Conservation (phyloP, 768 basidiomycete genomes). For the Termitomyces sp. region DNA sequence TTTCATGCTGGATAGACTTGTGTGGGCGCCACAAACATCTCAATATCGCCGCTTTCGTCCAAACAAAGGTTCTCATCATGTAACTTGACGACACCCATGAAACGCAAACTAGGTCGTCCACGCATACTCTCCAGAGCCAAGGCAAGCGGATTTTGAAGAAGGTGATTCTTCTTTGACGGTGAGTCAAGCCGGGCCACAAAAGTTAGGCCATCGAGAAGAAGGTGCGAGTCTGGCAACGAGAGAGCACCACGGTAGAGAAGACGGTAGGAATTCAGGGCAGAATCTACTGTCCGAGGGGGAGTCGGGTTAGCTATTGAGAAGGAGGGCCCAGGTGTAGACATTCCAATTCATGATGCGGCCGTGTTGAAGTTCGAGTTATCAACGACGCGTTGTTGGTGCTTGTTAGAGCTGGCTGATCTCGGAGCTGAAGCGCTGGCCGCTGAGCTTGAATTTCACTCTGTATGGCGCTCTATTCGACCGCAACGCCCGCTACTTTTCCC, state of each 20-base stretch:
- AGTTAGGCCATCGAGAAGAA: constrained; percentile 69
- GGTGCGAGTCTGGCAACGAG: constrained; percentile 66
- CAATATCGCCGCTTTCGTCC: constrained; percentile 51
- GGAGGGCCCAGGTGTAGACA: constrained; percentile 9
- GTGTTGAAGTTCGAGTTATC: not conserved
- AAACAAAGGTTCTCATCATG: constrained; percentile 43
- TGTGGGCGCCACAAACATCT: constrained; percentile 22
- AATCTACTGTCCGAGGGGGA: constrained; percentile 14
- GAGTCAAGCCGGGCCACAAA: constrained; percentile 51
- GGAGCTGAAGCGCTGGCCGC: not conserved
- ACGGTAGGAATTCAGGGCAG: constrained; percentile 31
- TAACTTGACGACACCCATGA: constrained; percentile 49
- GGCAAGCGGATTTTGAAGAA: constrained; percentile 67
- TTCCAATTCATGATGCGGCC: constrained; percentile 19
- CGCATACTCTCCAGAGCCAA: constrained; percentile 79
- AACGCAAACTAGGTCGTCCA: constrained; percentile 56
- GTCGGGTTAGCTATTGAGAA: constrained; percentile 16
- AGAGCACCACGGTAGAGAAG: constrained; percentile 74
- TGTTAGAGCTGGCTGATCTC: constrained; percentile 1
- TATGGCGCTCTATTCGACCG: too few species aligned
- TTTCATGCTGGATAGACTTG: not conserved
- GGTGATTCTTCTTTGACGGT: constrained; percentile 29
- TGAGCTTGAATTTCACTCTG: too few species aligned
- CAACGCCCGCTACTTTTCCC: too few species aligned
- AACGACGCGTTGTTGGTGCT: constrained; percentile 14